phyloP scores from a whole-genome alignment of 495 filamentous ascomycete genomes.

The Friedmanniomyces simplex region DNA sequence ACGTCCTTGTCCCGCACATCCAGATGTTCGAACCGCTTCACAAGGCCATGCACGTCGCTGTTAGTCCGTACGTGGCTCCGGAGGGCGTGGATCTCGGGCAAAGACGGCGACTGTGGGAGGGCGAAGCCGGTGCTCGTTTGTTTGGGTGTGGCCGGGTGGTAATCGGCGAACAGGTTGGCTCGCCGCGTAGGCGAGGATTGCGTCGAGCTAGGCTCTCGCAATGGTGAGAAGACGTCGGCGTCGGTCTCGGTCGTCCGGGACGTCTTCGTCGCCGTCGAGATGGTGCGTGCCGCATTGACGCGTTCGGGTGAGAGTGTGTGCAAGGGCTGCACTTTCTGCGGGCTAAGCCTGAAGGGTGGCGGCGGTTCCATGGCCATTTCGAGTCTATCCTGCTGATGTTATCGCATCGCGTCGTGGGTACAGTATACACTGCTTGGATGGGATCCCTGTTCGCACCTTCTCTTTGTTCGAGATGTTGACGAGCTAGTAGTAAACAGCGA shows the following conservation, averaged over 20 bases:
- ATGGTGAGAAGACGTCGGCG: conserved; percentile 34
- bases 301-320: conserved; percentile 69
- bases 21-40: conserved; percentile 71
- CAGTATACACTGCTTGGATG: no score
- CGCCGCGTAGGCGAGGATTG: conserved; percentile 12
- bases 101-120: conserved; percentile 42
- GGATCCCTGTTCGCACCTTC: no score
- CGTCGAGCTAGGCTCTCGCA: not conserved
- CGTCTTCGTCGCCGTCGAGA: conserved; percentile 5
- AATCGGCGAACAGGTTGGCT: conserved; percentile 17
- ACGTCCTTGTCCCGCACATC: conserved; percentile 32
- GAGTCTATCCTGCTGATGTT: not conserved
- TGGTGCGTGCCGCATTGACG: conserved; percentile 43
- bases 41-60: conserved; percentile 79
- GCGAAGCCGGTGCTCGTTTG: conserved; percentile 14
- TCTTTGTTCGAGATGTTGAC: no score
- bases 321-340: conserved; percentile 38
- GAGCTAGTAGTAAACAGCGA: no score
- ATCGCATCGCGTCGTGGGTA: not conserved
- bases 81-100: conserved; percentile 39
- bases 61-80: conserved; percentile 32
- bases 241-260: conserved; percentile 27
- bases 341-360: not conserved
- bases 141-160: not conserved
- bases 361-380: conserved; percentile 4